phyloP scores from a whole-genome alignment of 768 basidiomycete species.

The Boletus rufocinnamomeus region DNA sequence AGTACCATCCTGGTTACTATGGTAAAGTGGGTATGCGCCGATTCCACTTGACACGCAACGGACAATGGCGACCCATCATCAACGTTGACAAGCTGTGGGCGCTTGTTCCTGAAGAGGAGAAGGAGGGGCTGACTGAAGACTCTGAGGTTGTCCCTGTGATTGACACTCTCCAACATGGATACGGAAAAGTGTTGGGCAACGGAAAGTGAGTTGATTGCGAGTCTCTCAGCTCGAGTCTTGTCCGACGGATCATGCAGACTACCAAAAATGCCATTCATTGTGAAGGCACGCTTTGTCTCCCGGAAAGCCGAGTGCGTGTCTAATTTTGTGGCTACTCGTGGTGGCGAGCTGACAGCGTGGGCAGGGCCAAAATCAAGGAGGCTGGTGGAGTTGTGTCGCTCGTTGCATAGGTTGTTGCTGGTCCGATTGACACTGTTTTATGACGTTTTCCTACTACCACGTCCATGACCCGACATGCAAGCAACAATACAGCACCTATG shows the following conservation, averaged over 20 bases:
- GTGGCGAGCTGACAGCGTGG: conserved; percentile 22
- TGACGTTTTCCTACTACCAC: conserved; percentile 5
- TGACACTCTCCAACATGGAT: conserved; percentile 81
- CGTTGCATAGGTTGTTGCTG: conserved; percentile 61
- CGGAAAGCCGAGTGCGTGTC: conserved; percentile 71
- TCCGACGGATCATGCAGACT: conserved; percentile 48
- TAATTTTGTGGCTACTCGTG: conserved; percentile 2
- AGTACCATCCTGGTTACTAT: conserved; percentile 99
- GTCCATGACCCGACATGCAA: not conserved
- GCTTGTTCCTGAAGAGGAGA: conserved; percentile 84
- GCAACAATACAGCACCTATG: not conserved
- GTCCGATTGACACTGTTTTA: conserved; percentile 25
- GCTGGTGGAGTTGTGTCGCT: conserved; percentile 93
- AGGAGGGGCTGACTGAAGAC: conserved; percentile 67
- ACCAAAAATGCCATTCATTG: conserved; percentile 91
- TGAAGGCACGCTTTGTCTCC: conserved; percentile 97
- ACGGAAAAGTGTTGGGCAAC: conserved; percentile 94
- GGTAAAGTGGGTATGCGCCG: conserved; percentile 99
- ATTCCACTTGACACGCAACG: conserved; percentile 93
- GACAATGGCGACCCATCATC: conserved; percentile 92
- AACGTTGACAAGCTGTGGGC: conserved; percentile 98
- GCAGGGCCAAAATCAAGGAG: conserved; percentile 83
- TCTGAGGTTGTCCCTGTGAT: conserved; percentile 94
- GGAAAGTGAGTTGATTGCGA: conserved; percentile 61
- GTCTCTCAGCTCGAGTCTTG: not conserved